Conservation (phyloP, 2,329 filamentous ascomycete genomes). For the Cytospora paraplurivora region DNA sequence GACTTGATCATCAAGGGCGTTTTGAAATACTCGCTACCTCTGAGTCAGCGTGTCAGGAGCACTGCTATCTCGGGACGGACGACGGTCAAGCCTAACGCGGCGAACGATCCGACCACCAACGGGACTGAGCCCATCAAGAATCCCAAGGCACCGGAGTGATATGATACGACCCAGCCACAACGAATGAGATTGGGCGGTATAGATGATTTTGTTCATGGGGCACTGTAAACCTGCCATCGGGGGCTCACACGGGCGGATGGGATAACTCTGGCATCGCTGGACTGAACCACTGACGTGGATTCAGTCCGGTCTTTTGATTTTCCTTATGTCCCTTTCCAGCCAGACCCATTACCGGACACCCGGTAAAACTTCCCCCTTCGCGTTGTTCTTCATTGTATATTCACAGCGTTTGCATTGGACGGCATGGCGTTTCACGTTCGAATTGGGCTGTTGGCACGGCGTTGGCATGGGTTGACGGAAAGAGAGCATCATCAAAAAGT, state of each 20-base stretch:
- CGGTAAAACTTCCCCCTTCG: constrained; percentile 5
- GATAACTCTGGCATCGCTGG: constrained; percentile 2
- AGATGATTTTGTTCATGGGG: constrained; percentile 8
- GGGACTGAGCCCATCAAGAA: constrained; percentile 37
- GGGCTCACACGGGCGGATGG: neutral
- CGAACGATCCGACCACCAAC: constrained; percentile 54
- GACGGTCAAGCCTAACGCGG: constrained; percentile 63
- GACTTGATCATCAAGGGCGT: constrained; percentile 91
- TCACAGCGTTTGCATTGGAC: constrained; percentile 20
- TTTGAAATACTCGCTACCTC: constrained; percentile 74
- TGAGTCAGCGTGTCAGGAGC: constrained; percentile 62
- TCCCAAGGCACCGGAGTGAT: constrained; percentile 16
- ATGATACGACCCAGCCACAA: neutral
- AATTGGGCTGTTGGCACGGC: constrained; percentile 15
- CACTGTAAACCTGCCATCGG: constrained; percentile 12
- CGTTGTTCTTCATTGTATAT: constrained; percentile 22
- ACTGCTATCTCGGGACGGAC: constrained; percentile 62
- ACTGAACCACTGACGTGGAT: constrained; percentile 20
- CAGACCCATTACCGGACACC: constrained; percentile 12
- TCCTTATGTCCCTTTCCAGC: constrained; percentile 15
- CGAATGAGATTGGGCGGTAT: neutral
- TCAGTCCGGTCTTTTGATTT: neutral
- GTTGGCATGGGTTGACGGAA: neutral
- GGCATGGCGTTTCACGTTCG: constrained; percentile 21
- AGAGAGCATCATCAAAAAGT: neutral